Base-by-base conservation (phyloP, 169 alveolate genomes). In the Babesia bigemina region DNA sequence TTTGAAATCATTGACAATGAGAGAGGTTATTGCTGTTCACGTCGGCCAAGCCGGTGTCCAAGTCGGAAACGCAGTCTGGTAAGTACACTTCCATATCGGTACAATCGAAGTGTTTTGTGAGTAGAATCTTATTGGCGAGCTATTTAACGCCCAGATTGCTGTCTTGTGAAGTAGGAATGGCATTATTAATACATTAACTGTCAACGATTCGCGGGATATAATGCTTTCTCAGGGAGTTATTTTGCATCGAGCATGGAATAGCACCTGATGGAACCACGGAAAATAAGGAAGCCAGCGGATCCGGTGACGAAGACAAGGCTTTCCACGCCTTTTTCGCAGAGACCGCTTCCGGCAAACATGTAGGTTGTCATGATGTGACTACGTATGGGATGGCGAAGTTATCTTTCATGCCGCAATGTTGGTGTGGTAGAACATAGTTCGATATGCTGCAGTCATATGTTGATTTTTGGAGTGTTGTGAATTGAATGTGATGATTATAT, bases 281-380 rank as follows among this genome's bases (percentile, higher is more conserved):
- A 63, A 21, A 55, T 21, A 33, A 0, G 0, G 86, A 77, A 58
- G 63, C 95, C 52, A 98, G 95, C 79, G 91, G 94, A 90, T 92
- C 95, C 70, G 93, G 90, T 79, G 97, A 96, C 72, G 98, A 96
- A 53, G 99, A 97, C 90, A 98, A 95, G 76, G 98, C 99, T 63
- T 97, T 96, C 96, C 95, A 97, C 91, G 98, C 99, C 47, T 97
- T 97, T 91, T 98, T 98, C 94, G 93, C 98, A 29, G 99, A 98
- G 90, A 97, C 99, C 33, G 97, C 98, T 14, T 98, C 99, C 61
- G 99, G 99, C 59, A 97, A 96, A 91, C 98, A 94, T 84, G 99
- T 94, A 74, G 70, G 75, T 49, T 47, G 19, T 12, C 24, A 3
- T 33, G 6, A 33, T 33, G 39, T 33, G 6, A 33, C 39, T 33